Evolutionary conservation across 768 basidiomycete genomes (phyloP), one percentile per base, ranked within the genome.

Genomic region (Ramaria sp.): DNA sequence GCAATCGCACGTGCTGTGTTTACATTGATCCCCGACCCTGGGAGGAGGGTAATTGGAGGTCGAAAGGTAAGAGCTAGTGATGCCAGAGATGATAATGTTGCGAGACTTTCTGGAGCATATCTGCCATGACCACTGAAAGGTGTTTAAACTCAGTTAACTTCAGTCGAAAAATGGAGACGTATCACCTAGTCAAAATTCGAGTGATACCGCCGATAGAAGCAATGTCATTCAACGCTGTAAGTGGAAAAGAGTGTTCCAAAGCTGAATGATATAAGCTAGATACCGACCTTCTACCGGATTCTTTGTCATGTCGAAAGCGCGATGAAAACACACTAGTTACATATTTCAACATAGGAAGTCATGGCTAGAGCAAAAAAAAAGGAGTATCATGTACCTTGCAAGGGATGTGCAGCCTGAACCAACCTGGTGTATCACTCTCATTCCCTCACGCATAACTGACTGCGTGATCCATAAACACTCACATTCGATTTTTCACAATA

Each of bases 141-240:
- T 31, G 27, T 13, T 45, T 20, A 49, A 34, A 24, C 56, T 58
- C 7, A 51, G 43, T 22, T 10, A 9, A 13, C 51, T 7, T 20
- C n/a, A 43, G 27, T 13, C 20, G 30, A 37, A 9, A n/a, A 27
- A n/a, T 24, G 33, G 31, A 20, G 51, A 27, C 27, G n/a, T 15
- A 48, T 30, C 64, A 84, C 89, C 89, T 90, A 12, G 90, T 90
- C 52, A 91, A 66, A 59, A 92, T 77, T 27, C 90, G 79, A n/a
- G 83, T 82, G 49, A 91, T 75, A 1, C 84, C 84, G 27, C 74
- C 71, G 31, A 88, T 69, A 46, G 72, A 72, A n/a, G 86, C 70
- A 48, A 78, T 74, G 22, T 67, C 67, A n/a, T 20, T 47, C 24
- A 79, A 61, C 7, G 78, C 79, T 81, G 34, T 31, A 39, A 17